Conservation (phyloP, 768 basidiomycete genomes). For the Holtermannia corniformis region DNA sequence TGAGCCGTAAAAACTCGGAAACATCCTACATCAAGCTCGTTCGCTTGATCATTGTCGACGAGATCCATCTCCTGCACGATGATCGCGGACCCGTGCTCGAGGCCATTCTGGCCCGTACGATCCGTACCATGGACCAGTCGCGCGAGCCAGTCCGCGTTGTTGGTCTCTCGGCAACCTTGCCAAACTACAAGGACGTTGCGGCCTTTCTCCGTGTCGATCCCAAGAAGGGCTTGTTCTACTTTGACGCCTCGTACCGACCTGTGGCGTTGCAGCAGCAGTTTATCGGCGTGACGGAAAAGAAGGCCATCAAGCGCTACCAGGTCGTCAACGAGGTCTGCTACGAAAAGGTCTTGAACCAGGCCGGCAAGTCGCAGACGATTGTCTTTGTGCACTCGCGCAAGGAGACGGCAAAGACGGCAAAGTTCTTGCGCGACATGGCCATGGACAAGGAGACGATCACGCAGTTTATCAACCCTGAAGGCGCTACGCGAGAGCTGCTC, state of each 20-base stretch:
- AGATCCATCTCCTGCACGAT: conserved; percentile 94
- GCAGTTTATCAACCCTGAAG: conserved; percentile 88
- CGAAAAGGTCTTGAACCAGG: conserved; percentile 90
- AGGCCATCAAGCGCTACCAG: conserved; percentile 96
- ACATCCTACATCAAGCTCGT: conserved; percentile 95
- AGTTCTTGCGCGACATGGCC: conserved; percentile 86
- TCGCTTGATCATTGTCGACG: conserved; percentile 91
- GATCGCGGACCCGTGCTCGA: conserved; percentile 96
- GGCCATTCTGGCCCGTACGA: conserved; percentile 77
- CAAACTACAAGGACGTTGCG: conserved; percentile 96
- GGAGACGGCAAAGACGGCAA: conserved; percentile 94
- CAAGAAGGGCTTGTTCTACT: conserved; percentile 88
- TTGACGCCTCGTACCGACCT: conserved; percentile 86
- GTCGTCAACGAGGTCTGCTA: conserved; percentile 99
- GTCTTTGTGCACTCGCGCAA: conserved; percentile 98
- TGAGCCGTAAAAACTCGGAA: conserved; percentile 94
- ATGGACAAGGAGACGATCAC: conserved; percentile 95
- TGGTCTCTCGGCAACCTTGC: conserved; percentile 92
- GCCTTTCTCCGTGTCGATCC: conserved; percentile 92
- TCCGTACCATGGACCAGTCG: conserved; percentile 89
- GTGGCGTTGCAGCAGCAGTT: conserved; percentile 95
- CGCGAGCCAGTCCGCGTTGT: conserved; percentile 86
- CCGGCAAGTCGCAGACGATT: conserved; percentile 59
- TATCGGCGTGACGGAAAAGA: conserved; percentile 96
- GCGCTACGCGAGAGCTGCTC: conserved; percentile 81